Percentiles rank a stretch among this genome's conserved stretches.
These are phyloP conservation scores for Podospora comata DNA, from an alignment of 495 filamentous ascomycete species.

Conservation along the genomic window DNA sequence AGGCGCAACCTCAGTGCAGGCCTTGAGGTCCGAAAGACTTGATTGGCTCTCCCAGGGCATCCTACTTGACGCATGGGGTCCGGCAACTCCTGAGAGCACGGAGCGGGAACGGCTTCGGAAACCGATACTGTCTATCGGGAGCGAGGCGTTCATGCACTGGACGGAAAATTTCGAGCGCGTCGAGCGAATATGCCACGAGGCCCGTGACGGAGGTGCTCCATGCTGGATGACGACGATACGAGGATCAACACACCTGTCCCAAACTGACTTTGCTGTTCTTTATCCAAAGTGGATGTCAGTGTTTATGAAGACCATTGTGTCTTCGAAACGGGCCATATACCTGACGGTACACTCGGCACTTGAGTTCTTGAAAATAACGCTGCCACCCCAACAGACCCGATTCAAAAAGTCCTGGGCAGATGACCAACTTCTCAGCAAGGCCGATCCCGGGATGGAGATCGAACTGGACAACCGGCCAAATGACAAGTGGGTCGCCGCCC, in stretches of 20 bases:
- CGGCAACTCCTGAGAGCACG: conserved; percentile 38
- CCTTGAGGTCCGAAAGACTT: conserved; percentile 51
- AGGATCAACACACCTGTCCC: conserved; percentile 55
- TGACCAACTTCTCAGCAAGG: conserved; percentile 39
- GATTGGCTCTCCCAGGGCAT: conserved; percentile 55
- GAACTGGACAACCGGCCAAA: conserved; percentile 44
- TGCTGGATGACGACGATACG: conserved; percentile 59
- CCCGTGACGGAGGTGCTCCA: conserved; percentile 43
- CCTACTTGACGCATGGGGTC: conserved; percentile 58
- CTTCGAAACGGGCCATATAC: conserved; percentile 54
- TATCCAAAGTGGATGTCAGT: conserved; percentile 54
- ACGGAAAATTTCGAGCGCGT: conserved; percentile 53
- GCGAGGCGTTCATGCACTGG: conserved; percentile 63
- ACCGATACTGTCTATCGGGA: conserved; percentile 57
- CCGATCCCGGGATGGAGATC: conserved; percentile 32
- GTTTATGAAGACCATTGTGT: conserved; percentile 55
- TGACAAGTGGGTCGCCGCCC: conserved; percentile 46
- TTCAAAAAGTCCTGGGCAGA: conserved; percentile 38
- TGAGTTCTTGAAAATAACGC: conserved; percentile 49
- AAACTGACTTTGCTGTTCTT: conserved; percentile 58
- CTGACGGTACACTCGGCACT: conserved; percentile 54
- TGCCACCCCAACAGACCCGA: conserved; percentile 36
- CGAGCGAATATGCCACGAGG: conserved; percentile 49
- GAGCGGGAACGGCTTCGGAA: conserved; percentile 44
- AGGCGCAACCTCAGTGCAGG: conserved; percentile 59